Evolutionary conservation across 805 yeast species (phyloP).

Genomic region (Wickerhamiella parazyma): DNA sequence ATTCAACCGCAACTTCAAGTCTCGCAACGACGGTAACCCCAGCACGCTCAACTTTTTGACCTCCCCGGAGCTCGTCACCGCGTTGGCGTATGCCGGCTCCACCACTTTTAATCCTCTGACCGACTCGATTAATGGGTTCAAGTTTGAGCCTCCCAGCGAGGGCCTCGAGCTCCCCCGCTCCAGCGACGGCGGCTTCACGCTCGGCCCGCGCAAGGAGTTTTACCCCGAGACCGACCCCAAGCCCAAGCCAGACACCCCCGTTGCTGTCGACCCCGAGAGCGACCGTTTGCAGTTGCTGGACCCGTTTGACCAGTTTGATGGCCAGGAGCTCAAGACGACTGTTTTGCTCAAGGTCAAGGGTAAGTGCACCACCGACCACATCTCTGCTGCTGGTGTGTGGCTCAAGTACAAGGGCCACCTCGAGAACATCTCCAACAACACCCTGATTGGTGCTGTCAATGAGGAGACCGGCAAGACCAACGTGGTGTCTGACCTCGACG

Average conservation of each 20-base stretch:
- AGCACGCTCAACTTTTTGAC: conserved; percentile 94
- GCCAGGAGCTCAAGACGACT: conserved; percentile 63
- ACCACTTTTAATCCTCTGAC: conserved; percentile 83
- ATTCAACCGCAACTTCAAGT: conserved; percentile 93
- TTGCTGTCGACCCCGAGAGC: conserved; percentile 72
- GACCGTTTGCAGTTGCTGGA: conserved; percentile 84
- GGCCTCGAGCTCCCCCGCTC: conserved; percentile 73
- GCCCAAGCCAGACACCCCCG: conserved; percentile 43
- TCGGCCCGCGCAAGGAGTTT: conserved; percentile 53
- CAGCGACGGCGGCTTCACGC: conserved; percentile 45
- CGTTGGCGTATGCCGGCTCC: conserved; percentile 90
- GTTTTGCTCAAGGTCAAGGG: conserved; percentile 89
- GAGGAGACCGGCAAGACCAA: conserved; percentile 96
- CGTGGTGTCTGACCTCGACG: conserved; percentile 75
- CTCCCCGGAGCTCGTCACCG: conserved; percentile 97
- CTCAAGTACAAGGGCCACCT: conserved; percentile 95
- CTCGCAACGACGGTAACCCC: conserved; percentile 97
- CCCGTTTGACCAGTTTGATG: conserved; percentile 79
- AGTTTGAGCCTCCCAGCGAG: conserved; percentile 57
- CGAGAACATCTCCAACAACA: conserved; percentile 89
- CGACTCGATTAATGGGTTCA: conserved; percentile 73
- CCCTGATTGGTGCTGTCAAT: conserved; percentile 92
- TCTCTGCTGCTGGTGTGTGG: conserved; percentile 98
- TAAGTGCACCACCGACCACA: conserved; percentile 96
- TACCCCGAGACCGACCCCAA: conserved; percentile 60